Base-by-base conservation (phyloP, 305 asterid species). In the Fraxinus sp. region DNA sequence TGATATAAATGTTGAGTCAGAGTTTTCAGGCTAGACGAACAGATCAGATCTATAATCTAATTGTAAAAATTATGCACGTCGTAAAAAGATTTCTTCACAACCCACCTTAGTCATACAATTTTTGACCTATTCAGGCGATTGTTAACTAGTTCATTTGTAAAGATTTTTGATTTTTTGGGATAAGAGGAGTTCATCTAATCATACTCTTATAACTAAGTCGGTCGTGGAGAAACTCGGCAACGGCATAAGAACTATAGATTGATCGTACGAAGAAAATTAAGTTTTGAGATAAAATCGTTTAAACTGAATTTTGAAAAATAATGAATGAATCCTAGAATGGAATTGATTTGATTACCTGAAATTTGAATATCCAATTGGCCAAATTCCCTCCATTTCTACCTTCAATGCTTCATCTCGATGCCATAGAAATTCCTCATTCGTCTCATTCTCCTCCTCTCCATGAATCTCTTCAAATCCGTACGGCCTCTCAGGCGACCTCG, bases 391-490 rank as follows among this genome's bases (percentile, higher is more conserved):
- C 98, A 95, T 91, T 85, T 91, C 89, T 30, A 46, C 33, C 79
- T 66, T 84, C 90, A 90, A 80, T 28, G 72, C 76, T 83, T 85
- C 90, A 24, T 94, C 95, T 74, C 84, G 89, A 78, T 88, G 86
- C 98, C 98, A 93, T 62, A 95, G 85, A 55, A 94, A 92, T 82
- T 93, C 97, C 82, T 95, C 94, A 52, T 81, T 86, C 78, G 79
- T 88, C 85, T 80, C 89, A 49, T 62, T 68, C 7, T 88, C 93
- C 28, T 89, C 96, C 72, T 90, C 97, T 7, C 89, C 89, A 0
- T 89, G 90, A 59, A 84, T 64, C 86, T 92, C 98, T 90, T 93
- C 98, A 80, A 93, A 95, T 14, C 98, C 97, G 44, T 84, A 92
- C 7, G 81, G 80, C 84, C 86, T 89, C 75, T 92, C 97, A 80